These are phyloP conservation scores for Chamaecrista fasciculata DNA, from an alignment of 306 rosid species.

Conservation along the genomic window DNA sequence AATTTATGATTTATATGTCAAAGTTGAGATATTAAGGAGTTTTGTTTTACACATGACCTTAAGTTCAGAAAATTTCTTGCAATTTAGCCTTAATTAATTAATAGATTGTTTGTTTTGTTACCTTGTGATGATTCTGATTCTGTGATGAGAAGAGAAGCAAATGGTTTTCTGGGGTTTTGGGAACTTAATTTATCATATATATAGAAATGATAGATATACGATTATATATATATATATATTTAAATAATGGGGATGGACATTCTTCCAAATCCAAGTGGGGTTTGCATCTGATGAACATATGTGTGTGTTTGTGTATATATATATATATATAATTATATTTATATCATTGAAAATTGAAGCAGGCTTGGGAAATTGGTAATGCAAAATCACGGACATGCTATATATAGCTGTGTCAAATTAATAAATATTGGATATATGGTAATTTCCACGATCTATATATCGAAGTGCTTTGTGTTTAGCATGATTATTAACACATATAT, in stretches of 20 bases:
- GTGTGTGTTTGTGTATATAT: no score
- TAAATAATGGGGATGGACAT: slow-evolving; percentile 3
- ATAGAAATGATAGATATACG: not conserved
- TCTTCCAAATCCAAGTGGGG: slow-evolving; percentile 28
- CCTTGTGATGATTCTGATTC: slow-evolving; percentile 13
- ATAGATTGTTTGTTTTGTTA: no score
- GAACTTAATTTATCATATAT: slow-evolving; percentile 13
- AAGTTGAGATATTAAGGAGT: no score
- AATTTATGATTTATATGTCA: no score
- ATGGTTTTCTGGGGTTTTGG: slow-evolving; percentile 15
- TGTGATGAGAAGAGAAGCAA: not conserved
- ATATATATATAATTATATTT: no score
- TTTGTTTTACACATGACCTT: no score
- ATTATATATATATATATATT: no score
- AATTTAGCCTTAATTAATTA: no score
- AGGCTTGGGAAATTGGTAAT: slow-evolving; percentile 32
- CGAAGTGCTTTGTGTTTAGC: slow-evolving; percentile 34
- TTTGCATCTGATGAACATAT: slow-evolving; percentile 35
- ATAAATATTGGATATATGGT: no score
- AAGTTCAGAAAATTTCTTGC: no score
- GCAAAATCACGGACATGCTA: slow-evolving; percentile 35
- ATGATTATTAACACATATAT: no score
- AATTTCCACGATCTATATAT: slow-evolving; percentile 24
- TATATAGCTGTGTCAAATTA: slow-evolving; percentile 18
- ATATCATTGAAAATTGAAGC: slow-evolving; percentile 46